Conservation (phyloP, 495 filamentous ascomycete species). For the Penicillium fimorum region DNA sequence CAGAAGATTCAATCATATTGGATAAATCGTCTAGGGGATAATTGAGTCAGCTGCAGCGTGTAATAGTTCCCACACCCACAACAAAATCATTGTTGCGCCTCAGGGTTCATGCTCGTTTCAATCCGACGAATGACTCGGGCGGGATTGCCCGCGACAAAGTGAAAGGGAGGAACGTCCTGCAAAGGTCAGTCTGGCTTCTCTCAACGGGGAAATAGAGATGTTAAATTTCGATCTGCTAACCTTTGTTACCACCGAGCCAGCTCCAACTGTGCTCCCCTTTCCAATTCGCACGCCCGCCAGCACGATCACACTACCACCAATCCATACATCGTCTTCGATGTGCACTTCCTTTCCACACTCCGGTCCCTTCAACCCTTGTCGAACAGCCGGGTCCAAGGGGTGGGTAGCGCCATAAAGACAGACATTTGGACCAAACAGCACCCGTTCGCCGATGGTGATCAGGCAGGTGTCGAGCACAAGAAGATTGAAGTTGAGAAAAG, state of each 20-base stretch:
- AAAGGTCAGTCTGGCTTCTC: neutral
- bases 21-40: neutral
- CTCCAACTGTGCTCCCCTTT: conserved; percentile 65
- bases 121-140: conserved; percentile 51
- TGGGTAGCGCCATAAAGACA: conserved; percentile 67
- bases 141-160: conserved; percentile 61
- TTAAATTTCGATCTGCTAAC: conserved; percentile 21
- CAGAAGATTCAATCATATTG: neutral
- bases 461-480: conserved; percentile 74
- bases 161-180: conserved; percentile 56
- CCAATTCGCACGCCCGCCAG: conserved; percentile 23
- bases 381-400: conserved; percentile 64
- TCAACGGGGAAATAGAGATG: neutral
- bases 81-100: neutral
- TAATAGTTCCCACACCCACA: neutral
- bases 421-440: conserved; percentile 73
- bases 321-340: conserved; percentile 82
- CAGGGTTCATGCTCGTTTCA: conserved; percentile 7
- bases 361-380: conserved; percentile 68
- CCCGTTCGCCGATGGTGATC: conserved; percentile 73
- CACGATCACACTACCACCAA: conserved; percentile 56
- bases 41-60: neutral
- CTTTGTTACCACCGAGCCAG: conserved; percentile 80
- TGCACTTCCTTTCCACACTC: conserved; percentile 64
- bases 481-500: conserved; percentile 72